Evolutionary conservation across 768 basidiomycete genomes (phyloP), one percentile per base, ranked within the genome.

Genomic region (Tubosaeta brunneosetosa): DNA sequence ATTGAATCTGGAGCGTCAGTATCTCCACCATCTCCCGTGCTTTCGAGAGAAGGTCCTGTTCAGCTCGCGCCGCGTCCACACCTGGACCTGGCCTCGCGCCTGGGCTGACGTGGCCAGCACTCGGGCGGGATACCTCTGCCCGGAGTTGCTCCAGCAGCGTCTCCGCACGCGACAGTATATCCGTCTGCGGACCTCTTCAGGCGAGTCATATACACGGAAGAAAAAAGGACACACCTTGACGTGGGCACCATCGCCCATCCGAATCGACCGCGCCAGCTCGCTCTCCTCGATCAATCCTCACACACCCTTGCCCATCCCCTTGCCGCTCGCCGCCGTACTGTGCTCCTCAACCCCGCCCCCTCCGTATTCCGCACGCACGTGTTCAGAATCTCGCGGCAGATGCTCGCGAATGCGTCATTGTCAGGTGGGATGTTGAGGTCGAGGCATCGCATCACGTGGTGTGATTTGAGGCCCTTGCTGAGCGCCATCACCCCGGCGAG

Each of bases 401-500:
- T 82, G 51, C 88, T 77, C 38, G 90, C 87, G 74, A 86, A 89
- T 62, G 82, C 82, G 56, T 91, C 88, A 50, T 91, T 85, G 1
- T 81, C 86, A 0, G 89, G 87, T 2, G 94, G 93, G 26, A 99
- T 91, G 61, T 91, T 88, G 42, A 98, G 66, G 71, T 99, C 97
- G 50, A 99, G 74, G 64, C 97, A 99, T 5, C 97, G 80, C 77
- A 98, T 87, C 10, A 83, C 79, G 49, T 82, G 78, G 63, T 98
- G 98, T 10, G 78, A 81, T 65, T 90, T 90, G 46, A 99, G 71
- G 0, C 94, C 91, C 3, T 84, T 85, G 50, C 83, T 86, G 22
- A 99, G 81, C 0, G 97, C 97, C 83, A 97, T 86, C 4, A 97
- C 88, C 16, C 91, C 94, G 0, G 94, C 94, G 33, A 93, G 77